phyloP scores from a whole-genome alignment of 2,329 filamentous ascomycete genomes.

The Kalmusia sp. region DNA sequence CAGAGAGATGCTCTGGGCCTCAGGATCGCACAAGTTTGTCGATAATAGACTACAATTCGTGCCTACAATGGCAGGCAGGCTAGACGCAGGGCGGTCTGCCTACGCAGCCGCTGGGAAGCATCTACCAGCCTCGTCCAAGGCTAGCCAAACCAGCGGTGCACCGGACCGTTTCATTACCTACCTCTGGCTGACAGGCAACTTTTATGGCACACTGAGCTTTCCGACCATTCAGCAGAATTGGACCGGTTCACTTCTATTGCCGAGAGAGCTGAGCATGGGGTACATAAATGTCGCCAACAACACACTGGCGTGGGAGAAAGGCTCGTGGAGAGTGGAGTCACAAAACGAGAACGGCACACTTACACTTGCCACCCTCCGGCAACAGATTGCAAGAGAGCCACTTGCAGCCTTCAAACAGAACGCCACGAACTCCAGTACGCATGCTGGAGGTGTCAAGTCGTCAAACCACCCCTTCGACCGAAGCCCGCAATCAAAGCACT shows the following conservation, averaged over 20 bases:
- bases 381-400: conserved; percentile 49
- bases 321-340: conserved; percentile 47
- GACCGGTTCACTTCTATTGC: conserved; percentile 53
- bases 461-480: conserved; percentile 20
- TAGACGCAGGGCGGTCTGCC: conserved; percentile 52
- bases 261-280: conserved; percentile 52
- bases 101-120: conserved; percentile 55
- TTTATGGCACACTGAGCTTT: conserved; percentile 49
- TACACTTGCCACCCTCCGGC: conserved; percentile 48
- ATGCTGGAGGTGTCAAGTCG: conserved; percentile 13
- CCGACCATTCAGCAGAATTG: conserved; percentile 54
- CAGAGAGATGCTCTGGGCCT: conserved; percentile 53
- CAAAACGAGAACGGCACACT: conserved; percentile 41
- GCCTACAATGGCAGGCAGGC: conserved; percentile 51
- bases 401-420: conserved; percentile 40
- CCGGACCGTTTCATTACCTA: conserved; percentile 53
- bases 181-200: conserved; percentile 54
- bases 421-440: conserved; percentile 23
- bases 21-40: conserved; percentile 44
- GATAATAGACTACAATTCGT: conserved; percentile 39
- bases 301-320: conserved; percentile 47
- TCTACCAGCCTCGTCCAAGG: conserved; percentile 47
- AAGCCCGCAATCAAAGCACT: conserved; percentile 47
- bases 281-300: conserved; percentile 54
- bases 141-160: conserved; percentile 47